Evolutionary conservation across 331 rosid genomes (phyloP), one percentile per base, ranked within the genome.

Genomic region (Ulmus americana): DNA sequence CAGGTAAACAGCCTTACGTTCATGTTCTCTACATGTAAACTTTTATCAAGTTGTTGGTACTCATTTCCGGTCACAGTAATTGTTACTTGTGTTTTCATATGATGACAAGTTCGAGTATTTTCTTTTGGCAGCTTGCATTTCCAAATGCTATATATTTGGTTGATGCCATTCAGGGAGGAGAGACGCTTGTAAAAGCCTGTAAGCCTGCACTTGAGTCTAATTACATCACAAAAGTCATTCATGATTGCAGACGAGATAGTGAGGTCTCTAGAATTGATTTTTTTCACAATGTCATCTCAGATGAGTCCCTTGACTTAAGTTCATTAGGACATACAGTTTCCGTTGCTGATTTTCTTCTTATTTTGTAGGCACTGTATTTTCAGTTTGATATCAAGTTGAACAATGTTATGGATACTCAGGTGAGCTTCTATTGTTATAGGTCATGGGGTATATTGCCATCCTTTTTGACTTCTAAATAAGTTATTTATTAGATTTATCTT

Each of bases 381-480:
- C 99, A 94, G 74, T 94, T 90, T 63, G 99, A 86, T 81, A 87
- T 94, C 91, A 90, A 90, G 90, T 76, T 94, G 85, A 90, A 90
- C 86, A 94, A 94, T n/a, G 97, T 90, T 73, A 77, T 94, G 62
- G 99, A 94, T 87, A 94, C 99, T 55, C 99, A 94, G 96, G 99
- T 90, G 79, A 85, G 61, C 74, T 69, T 40, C 68, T 54, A 49
- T 64, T 14, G 64, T 65, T 52, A 40, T 41, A 55, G 5, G 38
- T 55, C 39, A 54, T 54, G 59, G 10, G 35, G 8, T 52, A 52
- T 16, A 6, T 15, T 22, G 6, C 35, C 10, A 6, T 6, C 39
- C 8, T 20, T 53, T 16, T 53, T 53, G 58, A 20, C 39, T 53
- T 53, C 35, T 53, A 20, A 53, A 10, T 0, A 14, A 53, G 22